A percentile compares a stretch with the other conserved stretches of the same genome.
phyloP scores from a whole-genome alignment of 1,284 basidiomycete genomes.

The Boletus semigastroideus region DNA sequence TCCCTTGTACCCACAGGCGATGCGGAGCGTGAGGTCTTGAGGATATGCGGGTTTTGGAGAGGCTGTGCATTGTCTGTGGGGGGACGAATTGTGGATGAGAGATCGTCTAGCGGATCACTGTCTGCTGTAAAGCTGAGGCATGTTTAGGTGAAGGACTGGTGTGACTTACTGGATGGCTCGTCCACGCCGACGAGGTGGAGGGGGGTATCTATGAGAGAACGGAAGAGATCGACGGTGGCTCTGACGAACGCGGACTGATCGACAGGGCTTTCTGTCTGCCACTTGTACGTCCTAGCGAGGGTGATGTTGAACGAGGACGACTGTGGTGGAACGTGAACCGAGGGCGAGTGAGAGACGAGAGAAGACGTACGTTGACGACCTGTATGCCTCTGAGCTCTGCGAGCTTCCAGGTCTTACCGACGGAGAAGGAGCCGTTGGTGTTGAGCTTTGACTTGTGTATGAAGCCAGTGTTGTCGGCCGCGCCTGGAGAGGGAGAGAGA shows the following conservation, averaged over 20 bases:
- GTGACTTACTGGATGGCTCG: constrained; percentile 21
- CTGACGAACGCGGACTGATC: constrained; percentile 78
- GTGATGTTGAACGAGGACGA: constrained; percentile 76
- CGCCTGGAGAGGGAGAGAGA: constrained; percentile 44
- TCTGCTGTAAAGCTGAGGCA: constrained; percentile 3
- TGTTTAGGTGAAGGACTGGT: neutral
- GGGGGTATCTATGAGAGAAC: constrained; percentile 52
- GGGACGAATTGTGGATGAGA: constrained; percentile 8
- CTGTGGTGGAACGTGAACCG: constrained; percentile 36
- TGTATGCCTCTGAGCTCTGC: constrained; percentile 80
- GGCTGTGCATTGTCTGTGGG: constrained; percentile 16
- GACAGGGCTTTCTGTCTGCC: constrained; percentile 74
- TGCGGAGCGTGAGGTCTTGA: constrained; percentile 33
- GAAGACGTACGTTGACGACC: constrained; percentile 60
- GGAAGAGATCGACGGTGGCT: constrained; percentile 69
- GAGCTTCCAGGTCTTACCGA: constrained; percentile 96
- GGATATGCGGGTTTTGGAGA: constrained; percentile 2
- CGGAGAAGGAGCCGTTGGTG: constrained; percentile 92
- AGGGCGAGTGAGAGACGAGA: neutral
- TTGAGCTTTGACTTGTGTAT: constrained; percentile 98
- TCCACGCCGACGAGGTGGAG: constrained; percentile 58
- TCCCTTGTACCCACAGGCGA: constrained; percentile 35
- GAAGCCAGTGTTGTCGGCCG: constrained; percentile 63
- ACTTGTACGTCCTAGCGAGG: constrained; percentile 82
- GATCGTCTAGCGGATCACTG: constrained; percentile 3